Conservation (phyloP, 768 basidiomycete species). For the Lactarius akahatsu region DNA sequence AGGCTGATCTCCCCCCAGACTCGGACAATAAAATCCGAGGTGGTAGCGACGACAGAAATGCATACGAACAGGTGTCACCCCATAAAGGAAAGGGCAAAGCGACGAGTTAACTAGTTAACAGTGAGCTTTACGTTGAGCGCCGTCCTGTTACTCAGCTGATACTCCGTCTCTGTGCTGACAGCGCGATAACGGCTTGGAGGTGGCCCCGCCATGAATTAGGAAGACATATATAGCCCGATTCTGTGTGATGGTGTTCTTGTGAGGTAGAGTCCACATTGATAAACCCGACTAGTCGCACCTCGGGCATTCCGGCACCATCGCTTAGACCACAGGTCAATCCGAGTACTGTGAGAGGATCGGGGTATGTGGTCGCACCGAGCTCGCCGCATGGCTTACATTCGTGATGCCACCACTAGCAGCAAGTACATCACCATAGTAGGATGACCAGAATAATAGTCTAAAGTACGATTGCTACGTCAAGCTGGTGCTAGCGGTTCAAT, state of each 20-base stretch:
- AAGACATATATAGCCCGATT: background rate
- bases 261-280: background rate
- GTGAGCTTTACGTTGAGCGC: no score
- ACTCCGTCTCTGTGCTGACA: no score
- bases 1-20: background rate
- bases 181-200: background rate
- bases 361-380: background rate
- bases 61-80: slow-evolving; percentile 20
- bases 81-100: slow-evolving; percentile 25
- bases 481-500: background rate
- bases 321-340: background rate
- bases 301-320: background rate
- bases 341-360: background rate
- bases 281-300: background rate
- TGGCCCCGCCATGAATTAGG: background rate
- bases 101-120: background rate
- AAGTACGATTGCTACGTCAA: background rate
- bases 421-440: background rate
- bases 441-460: background rate
- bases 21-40: slow-evolving; percentile 2
- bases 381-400: background rate
- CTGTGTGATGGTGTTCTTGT: background rate
- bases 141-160: no score
- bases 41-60: slow-evolving; percentile 17
- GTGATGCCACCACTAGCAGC: background rate